Conservation (phyloP, 805 yeast species). For the Pichia nakasei region DNA sequence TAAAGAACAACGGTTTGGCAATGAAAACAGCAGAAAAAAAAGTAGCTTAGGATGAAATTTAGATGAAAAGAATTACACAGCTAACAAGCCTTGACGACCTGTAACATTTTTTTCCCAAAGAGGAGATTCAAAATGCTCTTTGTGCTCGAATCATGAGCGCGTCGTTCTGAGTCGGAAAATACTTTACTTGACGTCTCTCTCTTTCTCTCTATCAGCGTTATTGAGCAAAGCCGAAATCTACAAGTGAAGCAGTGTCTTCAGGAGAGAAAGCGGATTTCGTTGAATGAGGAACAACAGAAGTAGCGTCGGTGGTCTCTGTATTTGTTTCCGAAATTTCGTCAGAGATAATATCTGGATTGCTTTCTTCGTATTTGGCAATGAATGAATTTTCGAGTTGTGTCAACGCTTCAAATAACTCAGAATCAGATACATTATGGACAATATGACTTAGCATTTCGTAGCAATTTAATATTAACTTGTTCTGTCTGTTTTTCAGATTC, state of each 20-base stretch:
- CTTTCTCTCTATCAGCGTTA: too few species aligned
- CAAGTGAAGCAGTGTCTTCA: neutral
- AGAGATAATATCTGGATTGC: neutral
- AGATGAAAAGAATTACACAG: too few species aligned
- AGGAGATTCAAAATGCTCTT: too few species aligned
- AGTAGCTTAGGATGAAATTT: too few species aligned
- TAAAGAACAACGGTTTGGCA: too few species aligned
- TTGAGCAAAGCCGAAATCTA: neutral
- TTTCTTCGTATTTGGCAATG: constrained; percentile 1
- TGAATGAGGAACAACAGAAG: neutral
- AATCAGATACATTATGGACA: neutral
- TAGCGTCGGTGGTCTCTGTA: neutral
- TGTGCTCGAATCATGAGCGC: too few species aligned
- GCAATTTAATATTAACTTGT: constrained; percentile 1
- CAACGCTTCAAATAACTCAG: neutral
- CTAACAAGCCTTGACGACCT: too few species aligned
- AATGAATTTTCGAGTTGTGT: constrained; percentile 1
- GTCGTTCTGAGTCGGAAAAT: too few species aligned
- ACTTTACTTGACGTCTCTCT: too few species aligned
- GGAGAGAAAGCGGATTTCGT: neutral
- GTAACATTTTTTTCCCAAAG: too few species aligned
- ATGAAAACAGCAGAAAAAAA: too few species aligned
- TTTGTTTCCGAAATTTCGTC: neutral
- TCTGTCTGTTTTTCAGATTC: neutral
- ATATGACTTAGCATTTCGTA: constrained; percentile 2